Evolutionary conservation across 805 yeast genomes (phyloP), one percentile per base, ranked within the genome.

Genomic region (Cyberlindnera bimundalis): DNA sequence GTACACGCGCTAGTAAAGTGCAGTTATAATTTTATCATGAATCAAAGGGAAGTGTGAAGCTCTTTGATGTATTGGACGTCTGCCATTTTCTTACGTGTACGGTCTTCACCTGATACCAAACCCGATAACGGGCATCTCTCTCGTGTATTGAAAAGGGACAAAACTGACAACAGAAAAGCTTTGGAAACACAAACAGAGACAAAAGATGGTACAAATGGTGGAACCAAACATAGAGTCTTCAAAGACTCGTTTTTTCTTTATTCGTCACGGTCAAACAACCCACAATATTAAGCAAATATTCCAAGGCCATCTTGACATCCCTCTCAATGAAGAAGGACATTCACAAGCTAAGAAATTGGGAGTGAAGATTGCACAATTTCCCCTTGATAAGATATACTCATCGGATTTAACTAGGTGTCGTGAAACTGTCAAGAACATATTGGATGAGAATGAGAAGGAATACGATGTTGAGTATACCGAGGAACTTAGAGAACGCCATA

Each of bases 201-300:
- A 21, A 10, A 21, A 27, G 20, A 35, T 44, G 43, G 42, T 40
- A 3, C 43, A 39, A 25, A 37, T 39, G 30, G 30, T 51, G 10
- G 17, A 33, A 12, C 39, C 46, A 1, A 56, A 54, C 37, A 26
- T 39, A 1, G 45, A 51, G 17, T 21, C 39, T 2, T 19, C 30
- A 1, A 50, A 61, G 8, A 57, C 76, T 2, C 65, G 84, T 19
- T 52, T 84, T 3, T 81, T 82, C 48, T 59, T 86, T 5, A 76
- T 87, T 5, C 75, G 96, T 53, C 96, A 87, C 53, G 96, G 96
- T 2, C 93, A 84, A 58, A 87, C 96, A 0, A 79, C 79, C 42
- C 80, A 81, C 60, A 87, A 87, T 56, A 69, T 71, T 28, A 57
- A 72, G 39, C 81, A 78, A 61, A 81, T 83, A 35, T 61, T 87